Evolutionary conservation across 805 yeast genomes (phyloP).

Genomic region (Sungouiella blattae): DNA sequence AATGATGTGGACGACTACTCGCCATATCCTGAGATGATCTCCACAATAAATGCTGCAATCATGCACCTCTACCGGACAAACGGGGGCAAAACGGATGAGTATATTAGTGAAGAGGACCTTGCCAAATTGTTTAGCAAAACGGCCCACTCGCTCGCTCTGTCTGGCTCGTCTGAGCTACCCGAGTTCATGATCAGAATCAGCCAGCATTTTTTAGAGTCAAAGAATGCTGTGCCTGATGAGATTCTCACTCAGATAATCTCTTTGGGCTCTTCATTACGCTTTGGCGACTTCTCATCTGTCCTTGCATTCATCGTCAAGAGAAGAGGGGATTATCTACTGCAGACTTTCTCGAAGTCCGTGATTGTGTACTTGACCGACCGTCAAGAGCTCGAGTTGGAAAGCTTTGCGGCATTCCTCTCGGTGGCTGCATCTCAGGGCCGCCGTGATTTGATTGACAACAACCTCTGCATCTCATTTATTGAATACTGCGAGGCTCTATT

Average conservation of each 20-base stretch:
- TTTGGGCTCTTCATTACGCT: conserved; percentile 19
- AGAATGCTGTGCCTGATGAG: conserved; percentile 11
- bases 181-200: conserved; percentile 26
- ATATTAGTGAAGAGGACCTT: conserved; percentile 8
- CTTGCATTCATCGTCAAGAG: conserved; percentile 9
- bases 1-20: conserved; percentile 4
- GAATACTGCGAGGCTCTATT: conserved; percentile 28
- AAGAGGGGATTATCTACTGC: conserved; percentile 7
- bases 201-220: conserved; percentile 13
- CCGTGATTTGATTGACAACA: conserved; percentile 16
- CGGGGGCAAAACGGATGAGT: conserved; percentile 5
- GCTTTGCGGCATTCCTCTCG: conserved; percentile 13
- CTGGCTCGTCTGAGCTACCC: conserved; percentile 18
- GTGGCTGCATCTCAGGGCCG: conserved; percentile 1
- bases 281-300: conserved; percentile 8
- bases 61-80: conserved; percentile 15
- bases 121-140: conserved; percentile 17
- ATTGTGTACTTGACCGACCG: conserved; percentile 9
- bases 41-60: conserved; percentile 19
- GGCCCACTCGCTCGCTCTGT: conserved; percentile 6
- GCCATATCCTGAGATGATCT: conserved; percentile 11
- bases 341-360: conserved; percentile 16
- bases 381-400: conserved; percentile 9
- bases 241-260: conserved; percentile 25
- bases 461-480: conserved; percentile 19